Conservation (phyloP, 2,329 filamentous ascomycete genomes). For the Stachybotrys chlorohalonatus region DNA sequence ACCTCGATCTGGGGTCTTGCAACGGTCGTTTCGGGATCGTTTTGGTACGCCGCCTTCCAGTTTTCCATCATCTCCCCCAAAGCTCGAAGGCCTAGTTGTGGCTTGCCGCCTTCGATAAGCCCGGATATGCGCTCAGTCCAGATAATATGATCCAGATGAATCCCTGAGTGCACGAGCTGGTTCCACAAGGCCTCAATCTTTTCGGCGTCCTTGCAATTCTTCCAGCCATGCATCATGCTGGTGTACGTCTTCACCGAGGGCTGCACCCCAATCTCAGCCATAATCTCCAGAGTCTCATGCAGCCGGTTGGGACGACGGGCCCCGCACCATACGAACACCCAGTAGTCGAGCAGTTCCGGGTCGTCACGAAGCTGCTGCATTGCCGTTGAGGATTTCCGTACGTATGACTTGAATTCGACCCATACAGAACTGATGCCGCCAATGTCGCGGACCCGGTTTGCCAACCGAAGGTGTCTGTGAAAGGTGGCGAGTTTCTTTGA, state of each 20-base stretch:
- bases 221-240: conserved; percentile 63
- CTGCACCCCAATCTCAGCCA: conserved; percentile 37
- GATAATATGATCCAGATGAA: conserved; percentile 52
- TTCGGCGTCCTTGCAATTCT: conserved; percentile 45
- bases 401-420: conserved; percentile 17
- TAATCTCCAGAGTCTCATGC: conserved; percentile 30
- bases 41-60: conserved; percentile 40
- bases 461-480: conserved; percentile 18
- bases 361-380: conserved; percentile 19
- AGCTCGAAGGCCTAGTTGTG: conserved; percentile 49
- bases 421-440: conserved; percentile 21
- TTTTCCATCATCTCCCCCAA: conserved; percentile 55
- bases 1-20: conserved; percentile 53
- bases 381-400: conserved; percentile 15
- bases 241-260: conserved; percentile 62
- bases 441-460: conserved; percentile 18
- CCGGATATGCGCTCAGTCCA: conserved; percentile 66
- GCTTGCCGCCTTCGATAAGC: conserved; percentile 46
- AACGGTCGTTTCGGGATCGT: conserved; percentile 17
- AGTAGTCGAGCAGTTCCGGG: conserved; percentile 28
- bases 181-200: conserved; percentile 60
- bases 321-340: conserved; percentile 30
- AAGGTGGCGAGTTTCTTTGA: conserved; percentile 8
- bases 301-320: conserved; percentile 16
- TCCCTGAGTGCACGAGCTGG: conserved; percentile 46